Base-by-base conservation (phyloP, 352 stramenopile genomes). In the Halophytophthora batemanensis region DNA sequence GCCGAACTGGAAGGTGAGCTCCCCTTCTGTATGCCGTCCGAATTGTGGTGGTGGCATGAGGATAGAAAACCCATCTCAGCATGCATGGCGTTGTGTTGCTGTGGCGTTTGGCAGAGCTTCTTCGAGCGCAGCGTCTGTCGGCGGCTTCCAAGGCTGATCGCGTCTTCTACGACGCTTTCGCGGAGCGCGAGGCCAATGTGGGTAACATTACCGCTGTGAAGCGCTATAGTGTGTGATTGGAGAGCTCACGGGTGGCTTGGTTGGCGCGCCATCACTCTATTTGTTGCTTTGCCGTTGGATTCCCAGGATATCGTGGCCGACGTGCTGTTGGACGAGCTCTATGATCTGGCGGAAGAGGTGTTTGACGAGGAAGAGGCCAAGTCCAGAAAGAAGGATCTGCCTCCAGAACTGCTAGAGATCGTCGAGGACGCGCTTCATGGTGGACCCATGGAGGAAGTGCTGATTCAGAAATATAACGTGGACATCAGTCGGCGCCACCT, bases 401-500 rank as follows among this genome's bases (percentile, higher is more conserved):
- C 79, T 11, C 57, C 66, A 2, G 82, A 92, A n/a, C 64, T 87
- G 28, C 68, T 87, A 7, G 45, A 76, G 22, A 59, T 88, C 36
- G 82, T 91, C 14, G 59, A 77, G 37, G 51, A 75, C 19, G 77
- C 80, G 21, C 46, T 94, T 22, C 61, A 86, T 31, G 67, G 69
- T 18, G 82, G 82, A 0, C 65, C 74, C 0, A 62, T 71, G 31
- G 68, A 74, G 36, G 71, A 87, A 45, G 67, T 94, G 15, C 56
- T 94, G 13, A 76, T 90, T 22, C 61, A 84, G 36, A 94, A 94
- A 55, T 94, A 81, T 62, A 87, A 90, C 25, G 78, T 92, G 15
- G 77, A 86, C 29, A 85, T 94, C 52, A 89, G 76, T 12, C 80
- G 84, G 6, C 66, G 69, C 39, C 72, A 86, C 33, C 53, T 94